phyloP scores from a whole-genome alignment of 768 basidiomycete species.

The Tricholoma saponaceum region DNA sequence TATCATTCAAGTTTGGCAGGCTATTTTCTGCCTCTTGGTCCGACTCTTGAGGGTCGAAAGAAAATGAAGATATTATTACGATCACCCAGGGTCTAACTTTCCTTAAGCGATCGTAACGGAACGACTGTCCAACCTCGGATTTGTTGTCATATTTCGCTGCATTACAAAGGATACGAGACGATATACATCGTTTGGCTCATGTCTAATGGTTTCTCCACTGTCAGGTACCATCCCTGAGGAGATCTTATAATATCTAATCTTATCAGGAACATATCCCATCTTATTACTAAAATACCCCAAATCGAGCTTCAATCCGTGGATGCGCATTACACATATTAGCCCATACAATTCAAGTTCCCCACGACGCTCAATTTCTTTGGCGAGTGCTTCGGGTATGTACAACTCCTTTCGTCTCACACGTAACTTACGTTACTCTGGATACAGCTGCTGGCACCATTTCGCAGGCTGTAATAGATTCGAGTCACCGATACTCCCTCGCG shows the following conservation, averaged over 20 bases:
- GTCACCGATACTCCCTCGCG: neutral
- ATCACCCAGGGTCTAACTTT: too few species aligned
- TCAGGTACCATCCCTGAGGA: neutral
- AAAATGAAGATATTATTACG: too few species aligned
- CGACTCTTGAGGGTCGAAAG: too few species aligned
- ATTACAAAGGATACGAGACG: neutral
- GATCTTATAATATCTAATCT: neutral
- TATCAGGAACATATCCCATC: too few species aligned
- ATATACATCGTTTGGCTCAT: neutral
- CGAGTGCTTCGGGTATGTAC: neutral
- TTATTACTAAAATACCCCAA: neutral
- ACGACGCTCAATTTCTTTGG: neutral
- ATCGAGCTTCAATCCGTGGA: neutral
- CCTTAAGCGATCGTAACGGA: neutral
- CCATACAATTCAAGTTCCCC: neutral
- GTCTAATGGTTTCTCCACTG: neutral
- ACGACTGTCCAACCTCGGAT: too few species aligned
- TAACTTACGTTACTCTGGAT: neutral
- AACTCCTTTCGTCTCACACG: neutral
- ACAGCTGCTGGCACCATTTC: neutral
- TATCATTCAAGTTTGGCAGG: too few species aligned
- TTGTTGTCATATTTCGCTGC: neutral
- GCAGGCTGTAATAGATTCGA: neutral
- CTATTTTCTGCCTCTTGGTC: too few species aligned
- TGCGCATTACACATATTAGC: too few species aligned